Evolutionary conservation across 805 yeast species (phyloP).

Genomic region (Starmerella khaoyaiensis): DNA sequence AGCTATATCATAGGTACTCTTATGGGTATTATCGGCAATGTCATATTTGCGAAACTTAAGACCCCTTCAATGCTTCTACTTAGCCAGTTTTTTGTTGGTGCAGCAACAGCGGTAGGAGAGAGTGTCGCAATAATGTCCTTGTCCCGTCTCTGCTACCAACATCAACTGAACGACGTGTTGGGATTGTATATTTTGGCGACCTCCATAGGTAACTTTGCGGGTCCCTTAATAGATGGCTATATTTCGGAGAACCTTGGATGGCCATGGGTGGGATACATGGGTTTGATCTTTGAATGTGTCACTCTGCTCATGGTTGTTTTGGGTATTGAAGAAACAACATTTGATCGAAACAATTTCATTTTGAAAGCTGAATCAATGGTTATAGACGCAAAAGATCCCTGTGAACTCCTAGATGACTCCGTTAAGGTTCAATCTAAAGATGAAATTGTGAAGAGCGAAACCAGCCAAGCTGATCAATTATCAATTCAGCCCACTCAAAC

Average conservation of each 20-base stretch:
- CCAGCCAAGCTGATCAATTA: no score
- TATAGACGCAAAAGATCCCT: no score
- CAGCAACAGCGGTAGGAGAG: conserved; percentile 63
- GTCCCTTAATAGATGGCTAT: conserved; percentile 66
- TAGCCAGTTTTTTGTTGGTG: conserved; percentile 67
- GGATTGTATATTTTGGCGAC: conserved; percentile 63
- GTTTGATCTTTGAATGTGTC: conserved; percentile 49
- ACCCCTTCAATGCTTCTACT: conserved; percentile 48
- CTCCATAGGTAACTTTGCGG: conserved; percentile 65
- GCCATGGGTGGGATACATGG: conserved; percentile 65
- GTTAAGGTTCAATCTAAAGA: no score
- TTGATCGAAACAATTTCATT: conserved; percentile 25
- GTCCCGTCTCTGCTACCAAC: no score
- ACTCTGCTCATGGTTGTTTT: conserved; percentile 41
- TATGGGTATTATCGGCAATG: conserved; percentile 49
- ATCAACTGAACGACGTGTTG: no score
- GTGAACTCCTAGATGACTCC: no score
- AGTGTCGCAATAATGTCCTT: conserved; percentile 58
- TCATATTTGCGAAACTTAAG: conserved; percentile 53
- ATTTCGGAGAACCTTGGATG: conserved; percentile 46
- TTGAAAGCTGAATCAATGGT: not conserved
- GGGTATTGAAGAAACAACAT: conserved; percentile 55
- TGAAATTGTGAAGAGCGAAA: no score
- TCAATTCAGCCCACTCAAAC: no score
- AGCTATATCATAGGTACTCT: conserved; percentile 47